Base-by-base conservation (phyloP, 1,284 basidiomycete genomes). In the Hemileia vastatrix region DNA sequence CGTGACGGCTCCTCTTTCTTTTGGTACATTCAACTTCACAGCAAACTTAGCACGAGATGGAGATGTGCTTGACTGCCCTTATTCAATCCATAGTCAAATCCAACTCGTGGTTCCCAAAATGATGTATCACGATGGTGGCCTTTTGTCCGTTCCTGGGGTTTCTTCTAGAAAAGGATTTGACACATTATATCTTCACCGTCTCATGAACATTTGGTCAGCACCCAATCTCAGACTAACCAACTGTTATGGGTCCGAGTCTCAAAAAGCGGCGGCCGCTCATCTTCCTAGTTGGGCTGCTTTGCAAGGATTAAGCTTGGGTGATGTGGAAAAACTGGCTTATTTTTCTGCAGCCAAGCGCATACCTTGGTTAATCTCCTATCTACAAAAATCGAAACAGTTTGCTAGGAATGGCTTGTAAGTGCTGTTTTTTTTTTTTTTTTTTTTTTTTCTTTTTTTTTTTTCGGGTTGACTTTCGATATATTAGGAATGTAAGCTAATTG, bases 141-240 rank as follows among this genome's bases (percentile, higher is more conserved):
- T 93, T 11, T 70, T 88, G 32, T 77, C 83, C 64, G 79, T 87
- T 11, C 88, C 90, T 0, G 81, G 79, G 6, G 82, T 86, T 70
- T 72, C 80, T 23, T 80, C 82, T 19, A 75, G 79, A 5, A 79
- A 80, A 4, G 82, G 82, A 19, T 80, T 81, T 27, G 83, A 86
- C 64, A 83, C 81, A 21, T 79, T 83, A 61, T 82, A 84, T 62
- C 73, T 92, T 55, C 78, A 80, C 64, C 86, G 84, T 66, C 78
- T 94, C 66, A 84, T 93, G 79, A 93, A 87, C 73, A 93, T 98
- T 64, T 98, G 95, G 94, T 82, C 84, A 0, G 81, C 86, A 0
- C 4, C 76, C 83, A 31, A 78, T 89, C 33, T 80, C 79, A n/a
- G n/a, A n/a, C n/a, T n/a, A n/a, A n/a, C n/a, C n/a, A n/a, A n/a